Evolutionary conservation across 495 filamentous ascomycete species (phyloP).

Genomic region (Cetradonia linearis): DNA sequence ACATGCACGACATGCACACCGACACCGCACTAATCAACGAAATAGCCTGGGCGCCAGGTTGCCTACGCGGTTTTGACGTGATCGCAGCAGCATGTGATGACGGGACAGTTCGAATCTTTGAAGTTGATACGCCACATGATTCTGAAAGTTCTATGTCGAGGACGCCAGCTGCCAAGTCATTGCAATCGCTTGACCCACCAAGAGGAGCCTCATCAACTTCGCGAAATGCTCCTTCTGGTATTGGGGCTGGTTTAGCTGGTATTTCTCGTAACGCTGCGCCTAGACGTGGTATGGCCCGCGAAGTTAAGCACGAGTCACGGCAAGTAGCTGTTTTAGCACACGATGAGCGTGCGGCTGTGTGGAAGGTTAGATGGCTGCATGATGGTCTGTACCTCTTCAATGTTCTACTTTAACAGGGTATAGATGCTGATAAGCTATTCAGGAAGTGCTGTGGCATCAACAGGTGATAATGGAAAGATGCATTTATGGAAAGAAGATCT

Average conservation of each 20-base stretch:
- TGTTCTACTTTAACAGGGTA: background rate
- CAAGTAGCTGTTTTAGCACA: constrained; percentile 35
- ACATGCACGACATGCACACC: constrained; percentile 58
- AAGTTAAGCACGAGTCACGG: constrained; percentile 39
- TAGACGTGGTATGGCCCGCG: constrained; percentile 31
- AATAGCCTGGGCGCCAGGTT: constrained; percentile 85
- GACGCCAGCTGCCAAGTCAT: background rate
- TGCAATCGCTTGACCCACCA: background rate
- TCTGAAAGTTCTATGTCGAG: background rate
- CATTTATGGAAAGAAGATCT: constrained; percentile 44
- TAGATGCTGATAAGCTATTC: constrained; percentile 1
- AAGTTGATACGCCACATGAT: constrained; percentile 51
- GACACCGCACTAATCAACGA: constrained; percentile 74
- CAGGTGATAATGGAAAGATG: constrained; percentile 40
- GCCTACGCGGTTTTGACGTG: constrained; percentile 75
- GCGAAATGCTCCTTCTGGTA: constrained; percentile 37
- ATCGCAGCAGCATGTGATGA: constrained; percentile 90
- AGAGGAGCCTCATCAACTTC: background rate
- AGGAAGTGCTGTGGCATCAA: constrained; percentile 43
- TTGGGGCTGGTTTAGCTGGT: constrained; percentile 41
- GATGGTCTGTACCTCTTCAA: constrained; percentile 17
- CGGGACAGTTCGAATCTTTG: constrained; percentile 74
- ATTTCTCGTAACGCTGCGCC: constrained; percentile 29
- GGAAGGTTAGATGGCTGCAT: constrained; percentile 37
- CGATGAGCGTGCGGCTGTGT: constrained; percentile 33